A percentile compares a stretch with the other conserved stretches of the same genome.
Evolutionary conservation across 2,329 filamentous ascomycete genomes (phyloP).

Genomic region (Alternaria infectoria): DNA sequence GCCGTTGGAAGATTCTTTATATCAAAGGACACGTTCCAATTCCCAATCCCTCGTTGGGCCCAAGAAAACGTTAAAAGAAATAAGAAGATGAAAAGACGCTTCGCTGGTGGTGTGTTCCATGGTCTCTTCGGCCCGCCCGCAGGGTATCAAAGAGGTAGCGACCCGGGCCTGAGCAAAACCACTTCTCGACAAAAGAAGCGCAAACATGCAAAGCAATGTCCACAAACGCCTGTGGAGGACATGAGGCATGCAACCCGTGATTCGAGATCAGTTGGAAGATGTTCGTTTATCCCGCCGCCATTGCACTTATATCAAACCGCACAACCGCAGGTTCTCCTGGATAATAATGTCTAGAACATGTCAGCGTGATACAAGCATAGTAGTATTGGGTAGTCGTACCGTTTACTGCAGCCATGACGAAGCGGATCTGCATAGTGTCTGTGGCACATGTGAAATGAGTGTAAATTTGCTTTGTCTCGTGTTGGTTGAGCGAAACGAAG

Average conservation of each 20-base stretch:
- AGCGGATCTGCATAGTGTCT: slow-evolving; percentile 97
- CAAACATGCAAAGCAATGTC: slow-evolving; percentile 35
- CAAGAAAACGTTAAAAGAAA: slow-evolving; percentile 13
- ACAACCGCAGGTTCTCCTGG: slow-evolving; percentile 97
- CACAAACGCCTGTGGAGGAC: slow-evolving; percentile 46
- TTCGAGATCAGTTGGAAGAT: slow-evolving; percentile 39
- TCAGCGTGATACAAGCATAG: slow-evolving; percentile 50
- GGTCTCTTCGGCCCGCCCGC: slow-evolving; percentile 27
- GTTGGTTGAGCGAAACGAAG: slow-evolving; percentile 97
- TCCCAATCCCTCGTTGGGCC: slow-evolving; percentile 16
- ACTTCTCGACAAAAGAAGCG: slow-evolving; percentile 35
- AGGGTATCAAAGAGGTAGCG: slow-evolving; percentile 47
- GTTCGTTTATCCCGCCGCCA: slow-evolving; percentile 32
- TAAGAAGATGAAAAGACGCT: slow-evolving; percentile 21
- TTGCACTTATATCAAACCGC: slow-evolving; percentile 83
- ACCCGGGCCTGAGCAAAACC: slow-evolving; percentile 37
- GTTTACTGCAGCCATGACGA: slow-evolving; percentile 99
- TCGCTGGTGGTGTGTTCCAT: slow-evolving; percentile 29
- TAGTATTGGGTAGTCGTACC: slow-evolving; percentile 62
- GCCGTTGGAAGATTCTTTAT: slow-evolving; percentile 1
- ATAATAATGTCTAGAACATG: slow-evolving; percentile 88
- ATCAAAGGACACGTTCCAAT: slow-evolving; percentile 12
- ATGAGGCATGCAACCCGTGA: slow-evolving; percentile 47
- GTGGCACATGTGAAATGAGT: slow-evolving; percentile 99
- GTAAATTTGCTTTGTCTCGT: slow-evolving; percentile 99